Evolutionary conservation across 805 yeast genomes (phyloP), one percentile per base, ranked within the genome.

Genomic region (Allodekkera sacchari): DNA sequence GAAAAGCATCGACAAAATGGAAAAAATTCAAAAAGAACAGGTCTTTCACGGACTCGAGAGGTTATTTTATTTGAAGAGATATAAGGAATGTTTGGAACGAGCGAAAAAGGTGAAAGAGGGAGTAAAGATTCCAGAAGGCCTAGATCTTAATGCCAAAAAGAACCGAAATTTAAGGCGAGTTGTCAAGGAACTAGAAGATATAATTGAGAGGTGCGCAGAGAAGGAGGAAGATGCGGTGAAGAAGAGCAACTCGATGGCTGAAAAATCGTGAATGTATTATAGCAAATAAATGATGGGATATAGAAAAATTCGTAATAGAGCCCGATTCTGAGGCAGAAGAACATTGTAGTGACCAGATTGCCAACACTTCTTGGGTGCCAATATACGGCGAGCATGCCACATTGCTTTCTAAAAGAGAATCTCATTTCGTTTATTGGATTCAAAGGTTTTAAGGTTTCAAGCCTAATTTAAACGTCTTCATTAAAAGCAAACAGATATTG

Each of bases 41-140:
- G 47, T 80, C 18, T 63, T 76, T 28, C 72, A 74, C 37, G 72
- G 76, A 7, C 66, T 82, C 20, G 87, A 83, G 41, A 57, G 75
- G 38, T 64, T 75, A 2, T 84, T 77, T 47, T 85, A 60, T 48
- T 44, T 59, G 30, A 60, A 70, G 29, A 55, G 74, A 22, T 84
- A 74, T 44, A 22, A 35, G 1, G 55, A 57, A 30, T 82, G 92
- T 36, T 49, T 72, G 11, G 57, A 61, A 26, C 52, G 66, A 18
- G 60, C 75, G 22, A 50, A 58, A 11, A 36, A 20, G 6, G 64
- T 71, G 0, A 31, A 42, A 22, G 18, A 28, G 15, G 33, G 42
- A 47, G 39, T 60, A 46, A 7, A 48, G 46, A 11, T 46, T 35
- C 19, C 47, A 27, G 31, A 46, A 35, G 25, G 44, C 36, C 16